Conservation (phyloP, 805 yeast species). For the Zygosaccharomyces rouxii region DNA sequence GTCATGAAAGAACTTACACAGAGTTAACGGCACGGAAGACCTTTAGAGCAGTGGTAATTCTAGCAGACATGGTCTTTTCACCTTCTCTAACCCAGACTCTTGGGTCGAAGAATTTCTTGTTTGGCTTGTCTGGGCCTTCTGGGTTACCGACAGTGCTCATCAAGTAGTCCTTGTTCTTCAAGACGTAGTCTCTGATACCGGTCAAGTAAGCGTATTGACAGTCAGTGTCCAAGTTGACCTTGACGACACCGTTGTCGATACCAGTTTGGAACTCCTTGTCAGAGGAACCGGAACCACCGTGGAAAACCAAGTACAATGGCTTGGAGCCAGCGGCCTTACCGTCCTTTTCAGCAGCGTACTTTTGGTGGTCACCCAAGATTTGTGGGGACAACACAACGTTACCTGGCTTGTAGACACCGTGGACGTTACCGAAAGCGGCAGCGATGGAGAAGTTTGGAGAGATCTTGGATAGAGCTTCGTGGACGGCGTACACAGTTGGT, state of each 20-base stretch:
- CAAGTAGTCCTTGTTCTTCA: constrained; percentile 93
- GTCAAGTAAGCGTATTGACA: constrained; percentile 95
- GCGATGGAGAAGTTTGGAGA: constrained; percentile 99
- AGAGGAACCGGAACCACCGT: constrained; percentile 99
- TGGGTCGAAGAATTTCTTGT: constrained; percentile 99
- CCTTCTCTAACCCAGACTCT: constrained; percentile 99
- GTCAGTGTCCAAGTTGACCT: constrained; percentile 99
- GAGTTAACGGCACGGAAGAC: constrained; percentile 78
- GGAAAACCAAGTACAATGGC: constrained; percentile 97
- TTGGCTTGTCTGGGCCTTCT: constrained; percentile 98
- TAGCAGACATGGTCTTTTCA: constrained; percentile 93
- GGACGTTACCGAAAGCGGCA: constrained; percentile 99
- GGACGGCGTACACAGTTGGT: constrained; percentile 87
- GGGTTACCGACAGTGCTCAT: constrained; percentile 94
- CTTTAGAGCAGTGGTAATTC: constrained; percentile 78
- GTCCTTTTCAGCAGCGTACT: constrained; percentile 68
- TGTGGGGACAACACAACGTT: constrained; percentile 91
- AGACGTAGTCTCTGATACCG: constrained; percentile 97
- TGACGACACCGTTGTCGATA: constrained; percentile 91
- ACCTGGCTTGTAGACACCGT: constrained; percentile 99
- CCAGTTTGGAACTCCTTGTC: constrained; percentile 89
- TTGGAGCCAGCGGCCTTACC: constrained; percentile 44
- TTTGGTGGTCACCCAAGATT: constrained; percentile 93
- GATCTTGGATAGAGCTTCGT: constrained; percentile 84
- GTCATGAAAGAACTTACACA: constrained; percentile 37